These are phyloP conservation scores for Jatropha podagrica DNA, from an alignment of 441 rosid species.

Conservation along the genomic window DNA sequence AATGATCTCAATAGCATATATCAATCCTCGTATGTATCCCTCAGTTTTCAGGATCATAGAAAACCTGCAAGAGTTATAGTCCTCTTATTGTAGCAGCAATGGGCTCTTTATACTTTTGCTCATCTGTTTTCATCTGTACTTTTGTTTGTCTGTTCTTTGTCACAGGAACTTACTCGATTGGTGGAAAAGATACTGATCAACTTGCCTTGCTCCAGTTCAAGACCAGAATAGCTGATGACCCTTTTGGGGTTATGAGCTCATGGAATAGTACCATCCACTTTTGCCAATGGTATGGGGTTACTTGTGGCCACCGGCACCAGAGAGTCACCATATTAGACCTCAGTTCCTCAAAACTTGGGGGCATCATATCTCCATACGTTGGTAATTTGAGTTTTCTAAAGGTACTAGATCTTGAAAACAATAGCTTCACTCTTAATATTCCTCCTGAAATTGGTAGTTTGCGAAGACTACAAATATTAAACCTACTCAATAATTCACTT, in stretches of 20 bases:
- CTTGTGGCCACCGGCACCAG: not conserved
- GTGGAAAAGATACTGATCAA: not conserved
- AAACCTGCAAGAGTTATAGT: too few relatives aligned
- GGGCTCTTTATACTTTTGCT: not conserved
- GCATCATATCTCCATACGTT: not conserved
- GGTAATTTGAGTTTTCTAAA: slow-evolving; percentile 5
- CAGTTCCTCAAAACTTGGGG: not conserved
- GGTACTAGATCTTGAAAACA: not conserved
- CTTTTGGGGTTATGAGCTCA: not conserved
- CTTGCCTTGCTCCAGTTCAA: not conserved
- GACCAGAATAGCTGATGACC: not conserved
- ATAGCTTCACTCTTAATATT: not conserved
- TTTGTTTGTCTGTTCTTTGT: not conserved
- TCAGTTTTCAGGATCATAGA: too few relatives aligned
- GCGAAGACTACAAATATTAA: not conserved
- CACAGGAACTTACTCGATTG: too few relatives aligned
- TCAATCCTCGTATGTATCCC: too few relatives aligned
- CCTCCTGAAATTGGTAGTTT: not conserved
- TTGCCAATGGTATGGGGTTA: slow-evolving; percentile 8
- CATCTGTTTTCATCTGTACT: not conserved
- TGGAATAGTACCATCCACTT: too few relatives aligned
- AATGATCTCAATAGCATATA: too few relatives aligned
- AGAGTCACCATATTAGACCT: not conserved
- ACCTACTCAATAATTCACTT: not conserved
- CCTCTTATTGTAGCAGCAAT: too few relatives aligned